These are phyloP conservation scores for Bidens hawaiensis DNA, from an alignment of 140 eudicot species.

Conservation along the genomic window DNA sequence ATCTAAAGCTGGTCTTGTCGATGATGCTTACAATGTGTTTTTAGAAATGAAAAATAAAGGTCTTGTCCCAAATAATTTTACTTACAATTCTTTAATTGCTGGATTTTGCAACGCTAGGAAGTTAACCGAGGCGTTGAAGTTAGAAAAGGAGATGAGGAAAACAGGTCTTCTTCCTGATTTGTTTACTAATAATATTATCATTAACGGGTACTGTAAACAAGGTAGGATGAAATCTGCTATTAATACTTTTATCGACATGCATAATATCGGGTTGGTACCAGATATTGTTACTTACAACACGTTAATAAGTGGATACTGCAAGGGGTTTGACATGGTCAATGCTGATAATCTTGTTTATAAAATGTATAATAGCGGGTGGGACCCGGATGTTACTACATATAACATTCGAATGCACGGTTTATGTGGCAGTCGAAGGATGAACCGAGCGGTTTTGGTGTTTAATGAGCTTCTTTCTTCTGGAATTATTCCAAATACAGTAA, in stretches of 20 bases:
- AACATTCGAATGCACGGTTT: conserved; percentile 78
- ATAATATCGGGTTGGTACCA: conserved; percentile 47
- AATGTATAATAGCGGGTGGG: conserved; percentile 66
- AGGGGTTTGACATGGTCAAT: conserved; percentile 61
- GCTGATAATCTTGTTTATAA: conserved; percentile 53
- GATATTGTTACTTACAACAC: conserved; percentile 89
- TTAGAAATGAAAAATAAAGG: conserved; percentile 62
- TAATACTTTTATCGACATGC: conserved; percentile 53
- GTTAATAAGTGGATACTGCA: conserved; percentile 75
- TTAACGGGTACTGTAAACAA: conserved; percentile 75
- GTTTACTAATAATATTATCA: conserved; percentile 63
- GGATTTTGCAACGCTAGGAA: conserved; percentile 62
- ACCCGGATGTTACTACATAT: conserved; percentile 80
- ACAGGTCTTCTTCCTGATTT: conserved; percentile 72
- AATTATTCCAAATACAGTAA: conserved; percentile 67
- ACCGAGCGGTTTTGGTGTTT: conserved; percentile 58
- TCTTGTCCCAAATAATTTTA: conserved; percentile 68
- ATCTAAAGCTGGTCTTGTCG: conserved; percentile 59
- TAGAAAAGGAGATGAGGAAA: conserved; percentile 72
- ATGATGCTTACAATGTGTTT: conserved; percentile 57
- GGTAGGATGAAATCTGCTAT: conserved; percentile 80
- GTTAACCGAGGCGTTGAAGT: conserved; percentile 52
- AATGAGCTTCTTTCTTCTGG: conserved; percentile 81
- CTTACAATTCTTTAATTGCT: conserved; percentile 75
- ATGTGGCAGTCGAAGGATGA: conserved; percentile 48